Conservation (phyloP, 2,329 filamentous ascomycete species). For the Arthrobotrys megalospora region DNA sequence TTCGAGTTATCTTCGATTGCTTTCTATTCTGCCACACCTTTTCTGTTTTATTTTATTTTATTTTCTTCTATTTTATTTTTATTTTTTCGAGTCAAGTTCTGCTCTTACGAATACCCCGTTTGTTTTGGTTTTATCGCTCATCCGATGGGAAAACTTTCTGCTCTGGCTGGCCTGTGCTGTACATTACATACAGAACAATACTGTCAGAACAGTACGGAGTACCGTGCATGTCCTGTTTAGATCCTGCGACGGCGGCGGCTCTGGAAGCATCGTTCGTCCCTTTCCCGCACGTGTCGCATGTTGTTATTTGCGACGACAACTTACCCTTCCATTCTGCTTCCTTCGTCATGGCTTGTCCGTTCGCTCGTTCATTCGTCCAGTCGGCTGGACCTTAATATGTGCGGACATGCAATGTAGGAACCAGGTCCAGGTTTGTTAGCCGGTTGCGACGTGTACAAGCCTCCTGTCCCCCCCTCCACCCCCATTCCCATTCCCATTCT, state of each 20-base stretch:
- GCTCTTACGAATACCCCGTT: neutral
- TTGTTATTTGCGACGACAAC: slow-evolving; percentile 22
- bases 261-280: slow-evolving; percentile 16
- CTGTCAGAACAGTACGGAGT: too few relatives aligned
- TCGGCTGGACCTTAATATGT: slow-evolving; percentile 52
- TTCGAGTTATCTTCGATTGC: slow-evolving; percentile 18
- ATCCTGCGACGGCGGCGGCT: slow-evolving; percentile 22
- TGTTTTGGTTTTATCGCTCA: slow-evolving; percentile 37
- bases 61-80: slow-evolving; percentile 13
- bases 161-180: neutral
- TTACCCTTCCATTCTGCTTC: slow-evolving; percentile 10
- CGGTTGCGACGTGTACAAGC: slow-evolving; percentile 61
- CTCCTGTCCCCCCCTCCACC: slow-evolving; percentile 8
- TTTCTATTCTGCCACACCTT: slow-evolving; percentile 32
- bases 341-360: neutral
- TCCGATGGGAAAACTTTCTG: slow-evolving; percentile 11
- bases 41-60: neutral
- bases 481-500: slow-evolving; percentile 2
- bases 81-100: neutral
- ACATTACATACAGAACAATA: too few relatives aligned
- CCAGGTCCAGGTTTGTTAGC: slow-evolving; percentile 59
- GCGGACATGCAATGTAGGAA: slow-evolving; percentile 42
- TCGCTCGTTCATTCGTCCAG: slow-evolving; percentile 10
- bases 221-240: slow-evolving; percentile 10
- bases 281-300: slow-evolving; percentile 50